phyloP scores from a whole-genome alignment of 2,329 filamentous ascomycete genomes.

The Rhinocladiella similis region DNA sequence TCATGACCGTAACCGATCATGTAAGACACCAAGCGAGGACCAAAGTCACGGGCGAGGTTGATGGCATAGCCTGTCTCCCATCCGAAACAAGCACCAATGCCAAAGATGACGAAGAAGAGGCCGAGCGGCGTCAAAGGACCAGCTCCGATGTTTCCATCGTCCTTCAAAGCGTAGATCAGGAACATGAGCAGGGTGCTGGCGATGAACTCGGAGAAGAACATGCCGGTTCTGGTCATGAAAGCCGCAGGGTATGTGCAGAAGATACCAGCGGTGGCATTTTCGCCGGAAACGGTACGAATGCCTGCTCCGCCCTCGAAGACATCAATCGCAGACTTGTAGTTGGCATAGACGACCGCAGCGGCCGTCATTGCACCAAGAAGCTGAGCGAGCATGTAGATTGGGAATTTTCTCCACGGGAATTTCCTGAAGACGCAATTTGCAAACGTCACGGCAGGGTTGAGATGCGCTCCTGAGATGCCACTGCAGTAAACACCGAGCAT shows the following conservation, averaged over 20 bases:
- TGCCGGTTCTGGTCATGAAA: slow-evolving; percentile 64
- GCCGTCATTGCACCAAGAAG: slow-evolving; percentile 66
- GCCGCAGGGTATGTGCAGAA: slow-evolving; percentile 69
- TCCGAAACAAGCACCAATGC: slow-evolving; percentile 70
- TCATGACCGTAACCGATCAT: slow-evolving; percentile 67
- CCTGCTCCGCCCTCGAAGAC: slow-evolving; percentile 58
- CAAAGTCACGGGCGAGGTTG: slow-evolving; percentile 72
- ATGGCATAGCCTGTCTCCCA: slow-evolving; percentile 78
- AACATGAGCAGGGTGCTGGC: slow-evolving; percentile 69
- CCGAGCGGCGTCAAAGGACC: slow-evolving; percentile 60
- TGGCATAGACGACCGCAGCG: slow-evolving; percentile 61
- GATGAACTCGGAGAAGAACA: slow-evolving; percentile 73
- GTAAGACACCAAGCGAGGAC: slow-evolving; percentile 65
- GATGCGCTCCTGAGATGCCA: slow-evolving; percentile 63
- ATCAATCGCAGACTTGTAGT: slow-evolving; percentile 66
- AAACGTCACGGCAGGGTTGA: slow-evolving; percentile 72
- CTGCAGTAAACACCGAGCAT: slow-evolving; percentile 67
- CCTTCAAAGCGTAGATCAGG: slow-evolving; percentile 67
- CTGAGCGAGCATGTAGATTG: slow-evolving; percentile 67
- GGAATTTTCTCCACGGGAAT: slow-evolving; percentile 69
- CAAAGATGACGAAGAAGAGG: slow-evolving; percentile 72
- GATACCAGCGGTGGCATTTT: slow-evolving; percentile 65
- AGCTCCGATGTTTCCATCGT: slow-evolving; percentile 50
- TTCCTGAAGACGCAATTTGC: slow-evolving; percentile 68
- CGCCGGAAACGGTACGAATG: slow-evolving; percentile 61